A percentile compares a stretch with the other conserved stretches of the same genome.
phyloP scores from a whole-genome alignment of 768 basidiomycete genomes.

The Phanerochaete carnosa region DNA sequence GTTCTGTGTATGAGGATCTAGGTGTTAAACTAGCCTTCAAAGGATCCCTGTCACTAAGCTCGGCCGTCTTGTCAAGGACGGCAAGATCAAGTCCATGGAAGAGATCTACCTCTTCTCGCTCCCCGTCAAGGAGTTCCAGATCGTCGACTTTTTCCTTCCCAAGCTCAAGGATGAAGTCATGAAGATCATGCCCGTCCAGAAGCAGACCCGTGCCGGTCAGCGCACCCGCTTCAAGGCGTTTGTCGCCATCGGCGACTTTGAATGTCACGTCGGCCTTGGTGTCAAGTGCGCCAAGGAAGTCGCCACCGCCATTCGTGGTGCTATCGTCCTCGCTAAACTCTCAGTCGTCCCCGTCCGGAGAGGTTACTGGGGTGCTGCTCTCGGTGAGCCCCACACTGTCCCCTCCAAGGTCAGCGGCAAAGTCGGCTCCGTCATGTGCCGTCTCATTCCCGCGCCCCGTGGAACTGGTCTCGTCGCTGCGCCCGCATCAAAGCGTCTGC shows the following conservation, averaged over 20 bases:
- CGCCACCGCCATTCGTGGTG: constrained; percentile 98
- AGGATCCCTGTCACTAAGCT: constrained; percentile 99
- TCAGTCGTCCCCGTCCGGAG: constrained; percentile 97
- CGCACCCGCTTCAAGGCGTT: constrained; percentile 99
- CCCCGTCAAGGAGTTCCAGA: constrained; percentile 99
- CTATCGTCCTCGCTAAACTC: constrained; percentile 98
- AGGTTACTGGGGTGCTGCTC: constrained; percentile 99
- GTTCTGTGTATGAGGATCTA: constrained; percentile 1
- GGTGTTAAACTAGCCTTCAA: constrained; percentile 8
- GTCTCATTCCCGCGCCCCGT: constrained; percentile 95
- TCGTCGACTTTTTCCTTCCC: constrained; percentile 99
- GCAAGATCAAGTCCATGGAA: constrained; percentile 99
- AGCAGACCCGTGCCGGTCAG: constrained; percentile 99
- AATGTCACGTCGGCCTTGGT: constrained; percentile 98
- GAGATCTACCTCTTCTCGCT: constrained; percentile 99
- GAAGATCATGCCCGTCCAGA: constrained; percentile 99
- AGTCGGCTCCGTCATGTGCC: constrained; percentile 98
- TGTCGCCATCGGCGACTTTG: constrained; percentile 98
- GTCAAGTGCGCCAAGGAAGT: constrained; percentile 99
- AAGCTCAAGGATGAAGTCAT: constrained; percentile 99
- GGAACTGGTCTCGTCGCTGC: constrained; percentile 99
- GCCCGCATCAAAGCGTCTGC: constrained; percentile 92
- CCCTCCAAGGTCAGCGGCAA: constrained; percentile 98
- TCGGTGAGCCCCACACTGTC: constrained; percentile 98
- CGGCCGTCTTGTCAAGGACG: constrained; percentile 98